Conservation (phyloP, 2,329 filamentous ascomycete species). For the Neofusicoccum cordaticola region DNA sequence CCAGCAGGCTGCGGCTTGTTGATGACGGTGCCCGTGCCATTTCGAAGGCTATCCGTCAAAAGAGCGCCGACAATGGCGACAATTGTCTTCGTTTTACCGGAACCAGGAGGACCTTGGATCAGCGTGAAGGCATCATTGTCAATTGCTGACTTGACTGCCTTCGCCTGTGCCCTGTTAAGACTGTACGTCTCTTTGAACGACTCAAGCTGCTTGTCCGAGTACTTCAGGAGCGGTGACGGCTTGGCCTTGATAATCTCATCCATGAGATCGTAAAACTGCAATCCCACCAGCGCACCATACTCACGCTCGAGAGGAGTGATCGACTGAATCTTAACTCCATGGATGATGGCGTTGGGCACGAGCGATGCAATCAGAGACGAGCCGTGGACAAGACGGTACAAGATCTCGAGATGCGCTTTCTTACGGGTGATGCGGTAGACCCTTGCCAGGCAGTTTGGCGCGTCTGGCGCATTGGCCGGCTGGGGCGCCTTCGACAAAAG, state of each 20-base stretch:
- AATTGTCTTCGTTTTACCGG: conserved; percentile 98
- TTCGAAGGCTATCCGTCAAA: conserved; percentile 58
- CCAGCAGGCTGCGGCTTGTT: conserved; percentile 30
- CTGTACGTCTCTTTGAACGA: conserved; percentile 72
- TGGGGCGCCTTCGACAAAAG: conserved; percentile 72
- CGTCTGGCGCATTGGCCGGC: conserved; percentile 63
- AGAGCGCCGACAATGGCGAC: conserved; percentile 91
- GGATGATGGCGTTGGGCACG: conserved; percentile 66
- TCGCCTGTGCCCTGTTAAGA: conserved; percentile 84
- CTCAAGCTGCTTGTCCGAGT: conserved; percentile 69
- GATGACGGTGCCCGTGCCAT: conserved; percentile 47
- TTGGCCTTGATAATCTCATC: conserved; percentile 86
- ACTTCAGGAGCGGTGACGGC: conserved; percentile 82
- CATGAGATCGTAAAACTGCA: conserved; percentile 95
- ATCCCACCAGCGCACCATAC: conserved; percentile 82
- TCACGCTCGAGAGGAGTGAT: conserved; percentile 94
- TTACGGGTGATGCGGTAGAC: conserved; percentile 79
- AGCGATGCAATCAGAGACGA: conserved; percentile 64
- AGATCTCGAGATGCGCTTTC: conserved; percentile 76
- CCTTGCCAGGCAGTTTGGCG: conserved; percentile 80
- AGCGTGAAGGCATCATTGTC: conserved; percentile 97
- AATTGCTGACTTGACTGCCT: conserved; percentile 84
- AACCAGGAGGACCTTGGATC: conserved; percentile 93
- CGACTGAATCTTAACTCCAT: conserved; percentile 81
- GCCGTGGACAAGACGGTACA: conserved; percentile 74